These are phyloP conservation scores for Cylindrodendrum hubeiense DNA, from an alignment of 2,329 filamentous ascomycete species.

Conservation along the genomic window DNA sequence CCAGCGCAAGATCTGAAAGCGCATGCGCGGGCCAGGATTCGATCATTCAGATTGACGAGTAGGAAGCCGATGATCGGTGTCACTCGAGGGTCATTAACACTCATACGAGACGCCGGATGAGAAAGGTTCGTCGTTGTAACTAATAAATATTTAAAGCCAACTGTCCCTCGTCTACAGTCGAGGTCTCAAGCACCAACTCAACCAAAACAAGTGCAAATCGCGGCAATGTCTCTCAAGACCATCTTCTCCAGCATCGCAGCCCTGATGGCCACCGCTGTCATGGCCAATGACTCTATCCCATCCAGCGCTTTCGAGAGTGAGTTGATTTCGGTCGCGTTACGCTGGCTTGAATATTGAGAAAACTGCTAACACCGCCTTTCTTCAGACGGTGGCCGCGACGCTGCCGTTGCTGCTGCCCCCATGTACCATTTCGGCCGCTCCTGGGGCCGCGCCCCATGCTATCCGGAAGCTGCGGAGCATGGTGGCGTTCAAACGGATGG, in stretches of 20 bases:
- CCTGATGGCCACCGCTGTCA: constrained; percentile 3
- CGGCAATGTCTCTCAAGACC: constrained; percentile 1
- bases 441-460: constrained; percentile 17
- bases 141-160: neutral
- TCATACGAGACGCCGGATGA: too few relatives aligned
- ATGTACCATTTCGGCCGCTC: constrained; percentile 22
- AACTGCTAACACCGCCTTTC: neutral
- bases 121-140: too few relatives aligned
- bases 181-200: neutral
- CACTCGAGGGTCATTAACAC: too few relatives aligned
- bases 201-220: neutral
- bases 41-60: too few relatives aligned
- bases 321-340: neutral
- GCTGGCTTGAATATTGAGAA: too few relatives aligned
- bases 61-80: too few relatives aligned
- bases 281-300: constrained; percentile 15
- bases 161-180: neutral
- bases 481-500: constrained; percentile 7
- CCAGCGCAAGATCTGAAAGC: too few relatives aligned
- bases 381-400: constrained; percentile 3
- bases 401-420: constrained; percentile 19
- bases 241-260: neutral
- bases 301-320: constrained; percentile 11
- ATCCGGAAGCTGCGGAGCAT: constrained; percentile 15
- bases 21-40: too few relatives aligned